Evolutionary conservation across 345 rosid genomes (phyloP).

Genomic region (Odontarrhena argentea): DNA sequence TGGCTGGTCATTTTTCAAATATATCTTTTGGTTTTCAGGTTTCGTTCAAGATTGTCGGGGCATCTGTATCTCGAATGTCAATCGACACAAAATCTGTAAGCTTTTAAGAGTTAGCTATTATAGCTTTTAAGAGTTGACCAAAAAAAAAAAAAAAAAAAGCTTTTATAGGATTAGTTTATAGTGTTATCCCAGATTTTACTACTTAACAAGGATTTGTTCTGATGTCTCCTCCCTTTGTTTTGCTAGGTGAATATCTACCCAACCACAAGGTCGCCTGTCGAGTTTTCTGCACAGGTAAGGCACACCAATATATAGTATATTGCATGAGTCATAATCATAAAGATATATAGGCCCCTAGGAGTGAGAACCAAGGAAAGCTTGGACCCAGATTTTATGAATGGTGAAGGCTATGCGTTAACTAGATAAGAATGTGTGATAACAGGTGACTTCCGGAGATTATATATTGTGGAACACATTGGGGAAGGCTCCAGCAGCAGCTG

Average conservation of each 20-base stretch:
- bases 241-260: slow-evolving; percentile 84
- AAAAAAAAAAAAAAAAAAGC: too few species aligned
- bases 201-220: not conserved
- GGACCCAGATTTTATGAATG: not conserved
- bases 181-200: not conserved
- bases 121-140: slow-evolving; percentile 37
- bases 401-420: not conserved
- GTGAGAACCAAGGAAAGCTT: not conserved
- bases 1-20: not conserved
- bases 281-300: slow-evolving; percentile 75
- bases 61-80: slow-evolving; percentile 77
- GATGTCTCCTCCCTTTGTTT: not conserved
- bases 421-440: slow-evolving; percentile 24
- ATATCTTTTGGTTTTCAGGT: slow-evolving; percentile 48
- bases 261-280: slow-evolving; percentile 80
- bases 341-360: slow-evolving; percentile 3
- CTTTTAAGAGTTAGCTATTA: not conserved
- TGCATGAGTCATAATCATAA: too few species aligned
- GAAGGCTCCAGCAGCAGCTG: slow-evolving; percentile 71
- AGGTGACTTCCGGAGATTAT: slow-evolving; percentile 87
- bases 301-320: not conserved
- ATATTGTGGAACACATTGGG: slow-evolving; percentile 95
- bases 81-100: slow-evolving; percentile 89
- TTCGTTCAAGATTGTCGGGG: slow-evolving; percentile 79
- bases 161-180: not conserved